Evolutionary conservation across 2,329 filamentous ascomycete genomes (phyloP), one percentile per base, ranked within the genome.

Genomic region (Colletotrichum sp.): DNA sequence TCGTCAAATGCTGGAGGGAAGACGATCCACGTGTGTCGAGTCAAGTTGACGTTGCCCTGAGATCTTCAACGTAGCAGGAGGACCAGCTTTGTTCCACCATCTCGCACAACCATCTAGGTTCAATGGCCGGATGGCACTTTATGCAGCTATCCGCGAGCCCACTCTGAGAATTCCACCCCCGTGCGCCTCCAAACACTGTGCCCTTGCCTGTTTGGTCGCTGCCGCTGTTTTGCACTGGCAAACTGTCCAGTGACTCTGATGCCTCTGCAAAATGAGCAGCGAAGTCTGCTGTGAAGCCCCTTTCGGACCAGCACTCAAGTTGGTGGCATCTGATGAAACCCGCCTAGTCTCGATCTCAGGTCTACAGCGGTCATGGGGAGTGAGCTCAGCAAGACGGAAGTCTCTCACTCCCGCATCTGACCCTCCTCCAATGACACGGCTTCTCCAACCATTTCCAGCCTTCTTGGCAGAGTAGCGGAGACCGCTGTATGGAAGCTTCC

Each of bases 11-110:
- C 69, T 72, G 28, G 77, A 77, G 79, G 77, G 78, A 75, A 80
- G 76, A 77, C 80, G 82, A 80, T 85, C 87, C 88, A 89, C 87
- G 86, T 89, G 88, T 89, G 87, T 88, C 89, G 89, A 90, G 89
- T 90, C 88, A 86, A 87, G 84, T 82, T 73, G 44, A 52, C 18
- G 65, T 68, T 65, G 64, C 57, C 64, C 73, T 68, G 64, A 73
- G 44, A 68, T 73, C 26, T 52, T 65, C 73, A 73, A 57, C 48
- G 64, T 73, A 34, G 64, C 59, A 79, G 78, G 77, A 79, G 78
- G 79, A 77, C 77, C 83, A 84, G 86, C 87, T 89, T 89, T 89
- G 87, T 89, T 86, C 82, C 80, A 77, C 80, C 80, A 80, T 79
- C 81, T 84, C 82, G 81, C 78, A 79, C 65, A 73, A 69, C 28